phyloP scores from a whole-genome alignment of 169 alveolate genomes.

The Plasmodium falciparum region DNA sequence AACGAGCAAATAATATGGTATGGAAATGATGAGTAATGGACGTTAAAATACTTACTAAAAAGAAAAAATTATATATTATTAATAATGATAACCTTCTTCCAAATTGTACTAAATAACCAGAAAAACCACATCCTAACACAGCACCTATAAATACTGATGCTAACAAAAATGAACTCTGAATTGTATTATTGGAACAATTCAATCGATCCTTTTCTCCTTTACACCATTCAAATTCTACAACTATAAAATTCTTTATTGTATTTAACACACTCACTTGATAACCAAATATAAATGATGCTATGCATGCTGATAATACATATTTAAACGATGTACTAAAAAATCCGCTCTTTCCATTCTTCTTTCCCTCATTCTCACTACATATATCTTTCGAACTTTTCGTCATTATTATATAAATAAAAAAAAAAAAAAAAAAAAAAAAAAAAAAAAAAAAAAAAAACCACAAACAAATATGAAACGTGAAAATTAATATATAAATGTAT shows the following conservation, averaged over 20 bases:
- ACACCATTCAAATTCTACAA: slow-evolving; percentile 85
- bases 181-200: slow-evolving; percentile 48
- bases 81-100: slow-evolving; percentile 82
- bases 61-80: slow-evolving; percentile 74
- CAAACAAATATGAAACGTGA: too few species aligned
- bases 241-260: slow-evolving; percentile 80
- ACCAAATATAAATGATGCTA: slow-evolving; percentile 83
- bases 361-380: background rate
- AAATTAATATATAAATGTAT: background rate
- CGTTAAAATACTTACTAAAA: slow-evolving; percentile 78
- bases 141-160: slow-evolving; percentile 84
- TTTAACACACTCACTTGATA: slow-evolving; percentile 79
- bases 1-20: slow-evolving; percentile 84
- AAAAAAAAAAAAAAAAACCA: too few species aligned
- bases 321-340: slow-evolving; percentile 37
- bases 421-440: too few species aligned
- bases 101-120: slow-evolving; percentile 75
- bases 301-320: slow-evolving; percentile 77
- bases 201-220: slow-evolving; percentile 14
- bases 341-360: background rate
- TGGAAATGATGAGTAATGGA: slow-evolving; percentile 80
- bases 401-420: background rate
- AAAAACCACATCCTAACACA: slow-evolving; percentile 80
- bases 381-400: slow-evolving; percentile 18
- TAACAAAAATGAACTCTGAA: slow-evolving; percentile 72